Evolutionary conservation across 2,329 filamentous ascomycete species (phyloP).

Genomic region (Fusarium nematophilum): DNA sequence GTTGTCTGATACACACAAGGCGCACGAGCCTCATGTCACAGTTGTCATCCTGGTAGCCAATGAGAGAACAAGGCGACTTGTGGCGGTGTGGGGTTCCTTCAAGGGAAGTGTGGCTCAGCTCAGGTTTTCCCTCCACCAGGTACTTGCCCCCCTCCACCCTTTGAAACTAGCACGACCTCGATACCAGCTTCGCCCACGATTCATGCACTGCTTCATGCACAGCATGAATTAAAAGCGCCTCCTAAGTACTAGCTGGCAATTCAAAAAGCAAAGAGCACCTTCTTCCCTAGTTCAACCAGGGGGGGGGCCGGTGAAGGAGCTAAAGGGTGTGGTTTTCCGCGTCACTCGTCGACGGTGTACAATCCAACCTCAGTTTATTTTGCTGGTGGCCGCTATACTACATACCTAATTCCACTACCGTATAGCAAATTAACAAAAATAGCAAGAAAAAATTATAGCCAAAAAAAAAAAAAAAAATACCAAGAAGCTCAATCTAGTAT

Average conservation of each 20-base stretch:
- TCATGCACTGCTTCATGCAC: not conserved
- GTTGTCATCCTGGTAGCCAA: conserved; percentile 24
- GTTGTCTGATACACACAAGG: conserved; percentile 17
- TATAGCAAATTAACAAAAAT: no score
- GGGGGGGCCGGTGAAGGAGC: conserved; percentile 38
- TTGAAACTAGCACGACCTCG: no score
- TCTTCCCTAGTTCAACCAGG: conserved; percentile 40
- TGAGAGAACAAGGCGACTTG: conserved; percentile 11
- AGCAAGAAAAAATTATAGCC: no score
- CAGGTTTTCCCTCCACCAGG: no score
- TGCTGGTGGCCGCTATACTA: no score
- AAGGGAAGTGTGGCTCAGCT: conserved; percentile 31
- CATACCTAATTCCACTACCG: no score
- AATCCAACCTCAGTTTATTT: no score
- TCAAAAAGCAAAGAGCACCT: conserved; percentile 8
- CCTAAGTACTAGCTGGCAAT: no score
- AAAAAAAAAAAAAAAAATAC: no score
- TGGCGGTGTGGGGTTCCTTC: conserved; percentile 38
- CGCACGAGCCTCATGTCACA: conserved; percentile 7
- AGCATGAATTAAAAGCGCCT: no score
- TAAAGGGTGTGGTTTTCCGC: conserved; percentile 9
- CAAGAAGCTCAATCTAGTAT: no score
- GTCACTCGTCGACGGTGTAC: conserved; percentile 42
- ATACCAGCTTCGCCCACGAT: no score
- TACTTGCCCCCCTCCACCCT: not conserved